Conservation (phyloP, 2,329 filamentous ascomycete species). For the Torrubiellomyces zombiae region DNA sequence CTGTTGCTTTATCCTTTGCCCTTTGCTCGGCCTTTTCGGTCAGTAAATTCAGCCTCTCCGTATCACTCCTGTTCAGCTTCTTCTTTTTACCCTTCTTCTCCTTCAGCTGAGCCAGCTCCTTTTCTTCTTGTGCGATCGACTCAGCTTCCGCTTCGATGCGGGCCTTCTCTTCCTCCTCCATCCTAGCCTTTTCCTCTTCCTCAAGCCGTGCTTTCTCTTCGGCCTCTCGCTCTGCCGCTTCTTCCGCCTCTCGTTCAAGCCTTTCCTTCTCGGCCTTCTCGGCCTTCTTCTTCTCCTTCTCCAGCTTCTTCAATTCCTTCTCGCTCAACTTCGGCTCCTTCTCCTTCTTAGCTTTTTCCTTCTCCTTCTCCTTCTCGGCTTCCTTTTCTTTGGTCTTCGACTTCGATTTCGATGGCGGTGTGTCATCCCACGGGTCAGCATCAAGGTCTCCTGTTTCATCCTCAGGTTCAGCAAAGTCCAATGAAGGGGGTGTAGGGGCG, state of each 20-base stretch:
- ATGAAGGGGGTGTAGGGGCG: conserved; percentile 28
- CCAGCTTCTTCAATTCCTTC: conserved; percentile 33
- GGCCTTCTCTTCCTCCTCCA: conserved; percentile 13
- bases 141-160: conserved; percentile 9
- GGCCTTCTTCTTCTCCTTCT: conserved; percentile 28
- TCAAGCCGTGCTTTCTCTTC: conserved; percentile 15
- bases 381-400: conserved; percentile 25
- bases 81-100: conserved; percentile 32
- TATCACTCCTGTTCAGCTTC: conserved; percentile 17
- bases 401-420: conserved; percentile 15
- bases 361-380: conserved; percentile 15
- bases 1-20: conserved; percentile 22
- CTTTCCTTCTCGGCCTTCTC: conserved; percentile 23
- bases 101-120: conserved; percentile 23
- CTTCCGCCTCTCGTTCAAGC: conserved; percentile 9
- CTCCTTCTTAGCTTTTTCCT: conserved; percentile 18
- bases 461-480: conserved; percentile 26
- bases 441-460: conserved; percentile 18
- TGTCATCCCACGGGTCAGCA: conserved; percentile 18
- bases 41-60: conserved; percentile 9
- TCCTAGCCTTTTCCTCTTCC: conserved; percentile 8
- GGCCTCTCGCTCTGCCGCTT: conserved; percentile 11
- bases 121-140: conserved; percentile 10
- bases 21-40: conserved; percentile 18
- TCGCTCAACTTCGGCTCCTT: conserved; percentile 29